These are phyloP conservation scores for Globisporangium polare DNA, from an alignment of 352 stramenopile species.

Conservation along the genomic window DNA sequence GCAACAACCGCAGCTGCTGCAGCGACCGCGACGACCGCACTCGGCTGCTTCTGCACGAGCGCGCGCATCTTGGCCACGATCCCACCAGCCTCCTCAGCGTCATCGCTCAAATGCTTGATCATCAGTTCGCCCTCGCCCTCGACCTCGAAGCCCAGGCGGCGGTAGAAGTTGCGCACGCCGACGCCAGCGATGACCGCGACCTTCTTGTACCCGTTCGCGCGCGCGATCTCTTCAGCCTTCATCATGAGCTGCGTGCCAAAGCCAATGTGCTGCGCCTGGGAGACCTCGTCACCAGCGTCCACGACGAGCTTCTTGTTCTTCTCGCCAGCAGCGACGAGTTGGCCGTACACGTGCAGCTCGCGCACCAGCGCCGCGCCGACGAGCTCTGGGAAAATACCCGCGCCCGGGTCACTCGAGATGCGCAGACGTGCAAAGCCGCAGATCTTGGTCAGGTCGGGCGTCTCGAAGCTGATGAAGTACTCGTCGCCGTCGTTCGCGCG, in stretches of 20 bases:
- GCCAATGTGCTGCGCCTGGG: slow-evolving; percentile 83
- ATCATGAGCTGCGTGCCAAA: slow-evolving; percentile 87
- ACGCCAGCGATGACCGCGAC: slow-evolving; percentile 88
- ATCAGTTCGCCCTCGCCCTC: slow-evolving; percentile 83
- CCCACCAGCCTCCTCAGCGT: background rate
- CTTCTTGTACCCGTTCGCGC: slow-evolving; percentile 66
- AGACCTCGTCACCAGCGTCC: slow-evolving; percentile 24
- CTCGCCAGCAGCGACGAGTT: slow-evolving; percentile 59
- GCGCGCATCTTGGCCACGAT: slow-evolving; percentile 12
- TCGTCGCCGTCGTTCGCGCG: slow-evolving; percentile 83
- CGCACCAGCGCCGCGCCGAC: slow-evolving; percentile 81
- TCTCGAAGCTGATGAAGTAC: slow-evolving; percentile 93
- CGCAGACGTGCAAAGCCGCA: slow-evolving; percentile 89
- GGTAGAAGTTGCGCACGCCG: slow-evolving; percentile 91
- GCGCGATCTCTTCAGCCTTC: slow-evolving; percentile 78
- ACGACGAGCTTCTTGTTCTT: slow-evolving; percentile 26
- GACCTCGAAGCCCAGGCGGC: slow-evolving; percentile 84
- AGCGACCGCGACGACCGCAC: background rate
- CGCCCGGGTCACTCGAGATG: slow-evolving; percentile 62
- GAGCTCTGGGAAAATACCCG: slow-evolving; percentile 69
- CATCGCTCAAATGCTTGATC: slow-evolving; percentile 69
- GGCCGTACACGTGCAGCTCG: slow-evolving; percentile 90
- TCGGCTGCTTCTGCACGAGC: slow-evolving; percentile 7
- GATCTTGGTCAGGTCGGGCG: slow-evolving; percentile 84
- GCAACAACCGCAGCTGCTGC: background rate